phyloP scores from a whole-genome alignment of 2,329 filamentous ascomycete species.

The Fusarium succisae region DNA sequence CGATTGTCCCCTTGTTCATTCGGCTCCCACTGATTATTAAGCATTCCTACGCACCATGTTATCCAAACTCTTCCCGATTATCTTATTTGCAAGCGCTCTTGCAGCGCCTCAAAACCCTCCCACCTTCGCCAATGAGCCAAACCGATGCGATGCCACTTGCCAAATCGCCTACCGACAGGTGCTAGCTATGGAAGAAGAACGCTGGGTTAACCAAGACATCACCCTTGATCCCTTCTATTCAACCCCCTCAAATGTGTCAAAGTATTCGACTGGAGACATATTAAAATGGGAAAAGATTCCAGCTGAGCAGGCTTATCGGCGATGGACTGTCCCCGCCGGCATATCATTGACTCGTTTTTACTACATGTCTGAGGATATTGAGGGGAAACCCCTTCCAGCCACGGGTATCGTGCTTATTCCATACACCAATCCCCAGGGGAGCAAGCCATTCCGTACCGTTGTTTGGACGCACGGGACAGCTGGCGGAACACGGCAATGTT shows the following conservation, averaged over 20 bases:
- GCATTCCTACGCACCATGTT: background rate
- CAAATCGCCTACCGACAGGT: background rate
- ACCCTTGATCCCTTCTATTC: background rate
- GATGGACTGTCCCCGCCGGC: conserved; percentile 4
- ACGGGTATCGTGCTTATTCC: background rate
- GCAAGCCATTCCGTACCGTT: conserved; percentile 7
- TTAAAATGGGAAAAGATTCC: background rate
- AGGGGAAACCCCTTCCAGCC: background rate
- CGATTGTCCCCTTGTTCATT: fast-evolving
- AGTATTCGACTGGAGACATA: background rate
- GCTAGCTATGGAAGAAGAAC: background rate
- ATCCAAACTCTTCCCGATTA: background rate
- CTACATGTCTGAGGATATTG: background rate
- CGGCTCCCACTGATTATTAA: fast-evolving
- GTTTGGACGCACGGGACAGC: conserved; percentile 42
- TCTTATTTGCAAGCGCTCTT: background rate
- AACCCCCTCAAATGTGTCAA: background rate
- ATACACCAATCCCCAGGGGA: background rate
- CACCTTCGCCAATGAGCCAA: background rate
- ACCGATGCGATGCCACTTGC: background rate
- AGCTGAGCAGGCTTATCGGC: background rate
- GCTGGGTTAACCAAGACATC: background rate
- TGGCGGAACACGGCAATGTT: conserved; percentile 31
- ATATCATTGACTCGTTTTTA: background rate
- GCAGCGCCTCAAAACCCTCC: background rate